Base-by-base conservation (phyloP, 2,329 filamentous ascomycete species). In the Tolypocladium nubicola region DNA sequence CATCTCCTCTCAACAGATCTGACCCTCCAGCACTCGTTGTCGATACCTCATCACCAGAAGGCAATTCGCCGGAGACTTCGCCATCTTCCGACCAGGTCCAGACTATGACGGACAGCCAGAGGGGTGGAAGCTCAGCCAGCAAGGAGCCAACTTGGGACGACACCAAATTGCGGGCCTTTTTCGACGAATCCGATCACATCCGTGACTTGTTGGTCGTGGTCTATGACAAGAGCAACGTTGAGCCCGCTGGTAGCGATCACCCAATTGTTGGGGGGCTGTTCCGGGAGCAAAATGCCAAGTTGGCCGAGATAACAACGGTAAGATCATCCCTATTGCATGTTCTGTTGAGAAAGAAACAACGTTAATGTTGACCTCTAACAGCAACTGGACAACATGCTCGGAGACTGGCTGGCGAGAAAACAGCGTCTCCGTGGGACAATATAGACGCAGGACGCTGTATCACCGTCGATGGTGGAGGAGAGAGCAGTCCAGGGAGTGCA, bases 141-240 rank as follows among this genome's bases (percentile, higher is more conserved):
- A 66, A 67, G 54, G 67, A 71, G 19, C 76, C 78, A 33, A 83
- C 85, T 0, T 99, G 94, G 94, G 93, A 90, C 61, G 93, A 97
- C 70, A 80, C 85, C 57, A 89, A 85, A 64, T 81, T 99, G 35
- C 85, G 90, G 59, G 87, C 89, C 16, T 99, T 97, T 73, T 88
- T 97, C 66, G 93, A 97, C 63, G 90, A 94, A 63, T 85, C 90
- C 60, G 86, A 86, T 39, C 90, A 96, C 61, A 90, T 99, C 63
- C 84, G 90, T 54, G 93, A 99, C 69, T 82, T 97, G 68, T 80
- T 97, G 55, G 82, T 92, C 41, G 88, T 99, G 60, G 90, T 99
- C 35, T 92, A 96, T 68, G 92, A 97, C 73, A 96, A 92, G 70
- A 88, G 85, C 16, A 89, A 92, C 59, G 85, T 95, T 19, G 81